Conservation (phyloP, 169 alveolate species). For the Condylostoma magnum region DNA sequence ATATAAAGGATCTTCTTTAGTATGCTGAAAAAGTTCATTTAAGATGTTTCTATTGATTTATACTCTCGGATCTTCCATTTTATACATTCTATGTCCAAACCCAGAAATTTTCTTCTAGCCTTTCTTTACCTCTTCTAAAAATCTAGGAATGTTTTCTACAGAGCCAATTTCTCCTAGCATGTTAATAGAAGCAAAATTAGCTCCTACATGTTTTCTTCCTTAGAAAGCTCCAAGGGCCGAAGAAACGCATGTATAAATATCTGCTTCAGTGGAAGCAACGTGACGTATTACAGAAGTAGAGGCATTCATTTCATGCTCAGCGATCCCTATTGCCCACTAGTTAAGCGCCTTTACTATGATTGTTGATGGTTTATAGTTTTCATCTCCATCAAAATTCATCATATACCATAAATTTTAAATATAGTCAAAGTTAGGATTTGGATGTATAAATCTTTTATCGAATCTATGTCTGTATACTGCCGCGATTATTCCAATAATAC, state of each 20-base stretch:
- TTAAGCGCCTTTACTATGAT: slow-evolving; percentile 71
- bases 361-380: slow-evolving; percentile 71
- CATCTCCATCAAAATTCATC: slow-evolving; percentile 68
- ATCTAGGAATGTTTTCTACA: slow-evolving; percentile 53
- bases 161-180: slow-evolving; percentile 81
- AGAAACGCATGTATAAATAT: slow-evolving; percentile 75
- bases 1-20: slow-evolving; percentile 70
- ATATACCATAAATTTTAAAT: slow-evolving; percentile 77
- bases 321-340: slow-evolving; percentile 76
- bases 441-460: slow-evolving; percentile 59
- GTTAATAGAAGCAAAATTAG: slow-evolving; percentile 82
- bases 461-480: slow-evolving; percentile 73
- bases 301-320: slow-evolving; percentile 88
- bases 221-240: slow-evolving; percentile 86
- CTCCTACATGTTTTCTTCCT: slow-evolving; percentile 92
- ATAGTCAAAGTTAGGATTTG: slow-evolving; percentile 56
- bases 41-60: slow-evolving; percentile 66
- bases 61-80: slow-evolving; percentile 89
- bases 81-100: slow-evolving; percentile 88
- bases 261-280: slow-evolving; percentile 76
- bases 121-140: slow-evolving; percentile 69
- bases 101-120: slow-evolving; percentile 82
- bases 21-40: slow-evolving; percentile 60
- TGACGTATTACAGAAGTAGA: slow-evolving; percentile 86
- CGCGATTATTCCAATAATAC: slow-evolving; percentile 70